Conservation (phyloP, 192 early-diverging fungal genomes). For the Umbelopsis isabellina region DNA sequence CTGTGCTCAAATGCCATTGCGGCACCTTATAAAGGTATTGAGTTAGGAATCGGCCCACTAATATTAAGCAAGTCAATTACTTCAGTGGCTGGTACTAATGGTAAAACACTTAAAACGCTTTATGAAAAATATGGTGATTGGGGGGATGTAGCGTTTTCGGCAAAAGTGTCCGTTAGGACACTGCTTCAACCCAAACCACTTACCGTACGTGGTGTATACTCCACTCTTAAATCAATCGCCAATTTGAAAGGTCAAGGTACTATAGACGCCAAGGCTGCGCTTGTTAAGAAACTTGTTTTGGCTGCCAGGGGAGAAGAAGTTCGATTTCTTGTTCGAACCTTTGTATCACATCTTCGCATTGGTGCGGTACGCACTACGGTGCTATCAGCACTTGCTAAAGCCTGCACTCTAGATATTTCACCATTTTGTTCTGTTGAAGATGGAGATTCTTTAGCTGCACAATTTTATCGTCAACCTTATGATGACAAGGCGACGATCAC, state of each 20-base stretch:
- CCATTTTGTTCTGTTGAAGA: neutral
- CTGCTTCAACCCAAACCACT: conserved; percentile 32
- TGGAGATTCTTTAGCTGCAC: neutral
- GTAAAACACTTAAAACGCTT: conserved; percentile 25
- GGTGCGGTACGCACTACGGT: conserved; percentile 82
- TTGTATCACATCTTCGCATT: conserved; percentile 79
- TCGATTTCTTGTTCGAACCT: conserved; percentile 31
- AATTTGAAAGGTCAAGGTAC: conserved; percentile 30
- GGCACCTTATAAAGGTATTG: conserved; percentile 36
- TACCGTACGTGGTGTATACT: conserved; percentile 28
- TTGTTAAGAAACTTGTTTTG: conserved; percentile 49
- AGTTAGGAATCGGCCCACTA: conserved; percentile 38
- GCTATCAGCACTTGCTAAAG: conserved; percentile 73
- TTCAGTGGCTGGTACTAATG: conserved; percentile 21
- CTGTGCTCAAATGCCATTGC: conserved; percentile 42
- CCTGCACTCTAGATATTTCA: conserved; percentile 47
- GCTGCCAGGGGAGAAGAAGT: conserved; percentile 46
- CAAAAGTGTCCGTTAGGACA: conserved; percentile 38
- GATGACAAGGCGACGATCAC: conserved; percentile 34
- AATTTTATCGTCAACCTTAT: neutral
- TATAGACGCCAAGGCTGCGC: conserved; percentile 45
- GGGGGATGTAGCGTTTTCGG: conserved; percentile 38
- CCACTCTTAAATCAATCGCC: conserved; percentile 24
- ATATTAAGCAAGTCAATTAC: conserved; percentile 34
- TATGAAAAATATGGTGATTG: conserved; percentile 39